Evolutionary conservation across 345 rosid species (phyloP), one percentile per base, ranked within the genome.

Genomic region (Schrenkiella parvula): DNA sequence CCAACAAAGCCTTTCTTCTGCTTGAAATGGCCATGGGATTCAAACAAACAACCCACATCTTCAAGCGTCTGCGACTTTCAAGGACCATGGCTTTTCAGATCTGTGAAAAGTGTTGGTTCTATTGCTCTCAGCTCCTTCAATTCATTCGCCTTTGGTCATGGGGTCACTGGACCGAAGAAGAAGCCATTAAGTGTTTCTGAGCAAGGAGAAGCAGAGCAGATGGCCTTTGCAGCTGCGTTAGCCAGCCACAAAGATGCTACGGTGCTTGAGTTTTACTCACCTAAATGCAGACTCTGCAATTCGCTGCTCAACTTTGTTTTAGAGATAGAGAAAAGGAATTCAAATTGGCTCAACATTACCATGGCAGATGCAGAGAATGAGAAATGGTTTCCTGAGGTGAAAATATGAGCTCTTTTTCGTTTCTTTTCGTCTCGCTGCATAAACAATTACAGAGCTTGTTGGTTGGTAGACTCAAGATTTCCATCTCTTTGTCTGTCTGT

Each of bases 351-450:
- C 14, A 85, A 62, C 73, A 70, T 95, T 73, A 88, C 88, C 21
- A 82, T 89, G 96, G 98, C 95, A 19, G 97, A 93, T 55, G 97
- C 97, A 1, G 95, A 93, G 87, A 91, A 91, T 31, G 88, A 91
- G 67, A 82, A 81, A 65, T 95, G 99, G 99, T 71, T 95, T 46
- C 99, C 99, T 14, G 98, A 93, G 98, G 97, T 93, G 68, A 23
- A 25, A 17, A 29, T 14, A 15, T 5, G 17, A 32, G 9, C 22
- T 66, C 7, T 23, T 22, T 35, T 12, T 56, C 22, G 21, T 26
- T 18, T 62, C 63, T 32, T 31, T 25, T 34, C 12, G 5, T 22
- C 47, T 54, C 25, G 2, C 2, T 48, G 39, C 26, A 34, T 48
- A 15, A 46, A 4, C 21, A 18, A 18, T n/a, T 19, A 14, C 32